These are phyloP conservation scores for Smithsoniella earleae DNA, from an alignment of 163 green algal genomes.

Conservation along the genomic window DNA sequence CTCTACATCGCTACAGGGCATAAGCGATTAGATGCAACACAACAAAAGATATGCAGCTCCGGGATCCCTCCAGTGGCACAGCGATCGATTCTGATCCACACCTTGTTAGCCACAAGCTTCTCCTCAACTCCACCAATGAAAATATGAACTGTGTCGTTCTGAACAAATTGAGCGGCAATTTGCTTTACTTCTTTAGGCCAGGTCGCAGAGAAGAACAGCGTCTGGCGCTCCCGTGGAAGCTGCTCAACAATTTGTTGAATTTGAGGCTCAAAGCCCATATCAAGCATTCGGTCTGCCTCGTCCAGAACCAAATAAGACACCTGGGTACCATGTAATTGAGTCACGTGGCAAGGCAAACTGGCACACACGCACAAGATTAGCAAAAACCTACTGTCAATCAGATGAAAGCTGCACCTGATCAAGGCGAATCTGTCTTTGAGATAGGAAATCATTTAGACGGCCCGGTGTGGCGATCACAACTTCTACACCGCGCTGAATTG, in stretches of 20 bases:
- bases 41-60: too few relatives aligned
- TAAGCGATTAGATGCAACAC: too few relatives aligned
- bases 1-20: too few relatives aligned
- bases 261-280: slow-evolving; percentile 84
- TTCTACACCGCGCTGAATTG: slow-evolving; percentile 56
- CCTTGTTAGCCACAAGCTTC: slow-evolving; percentile 67
- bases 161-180: slow-evolving; percentile 71
- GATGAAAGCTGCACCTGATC: slow-evolving; percentile 34
- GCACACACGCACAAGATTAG: not conserved
- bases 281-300: slow-evolving; percentile 95
- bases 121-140: slow-evolving; percentile 75
- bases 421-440: slow-evolving; percentile 48
- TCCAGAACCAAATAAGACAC: slow-evolving; percentile 91
- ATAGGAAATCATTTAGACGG: slow-evolving; percentile 77
- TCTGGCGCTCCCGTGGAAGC: slow-evolving; percentile 70
- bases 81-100: too few relatives aligned
- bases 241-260: slow-evolving; percentile 70
- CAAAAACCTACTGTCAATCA: too few relatives aligned
- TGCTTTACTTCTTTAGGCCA: slow-evolving; percentile 74
- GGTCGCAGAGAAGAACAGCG: slow-evolving; percentile 83
- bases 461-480: slow-evolving; percentile 87
- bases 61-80: too few relatives aligned
- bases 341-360: not conserved
- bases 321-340: slow-evolving; percentile 34
- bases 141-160: slow-evolving; percentile 62